Percentiles rank a stretch among this genome's conserved stretches.
phyloP scores from a whole-genome alignment of 805 yeast species.

The Barnettozyma siamensis region DNA sequence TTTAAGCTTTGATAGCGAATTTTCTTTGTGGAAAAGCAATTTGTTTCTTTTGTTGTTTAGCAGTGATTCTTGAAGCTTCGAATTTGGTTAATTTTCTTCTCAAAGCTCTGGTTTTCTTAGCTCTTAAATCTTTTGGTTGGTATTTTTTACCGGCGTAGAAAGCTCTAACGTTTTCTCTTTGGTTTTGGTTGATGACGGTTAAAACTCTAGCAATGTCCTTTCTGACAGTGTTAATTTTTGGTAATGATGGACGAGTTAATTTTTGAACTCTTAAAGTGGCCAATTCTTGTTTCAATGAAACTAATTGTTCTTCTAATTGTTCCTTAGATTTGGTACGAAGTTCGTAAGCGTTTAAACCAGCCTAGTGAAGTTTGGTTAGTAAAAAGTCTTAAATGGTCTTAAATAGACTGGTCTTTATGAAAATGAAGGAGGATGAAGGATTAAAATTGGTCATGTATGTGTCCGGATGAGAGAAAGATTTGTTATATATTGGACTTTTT shows the following conservation, averaged over 20 bases:
- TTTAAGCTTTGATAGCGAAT: conserved; percentile 97
- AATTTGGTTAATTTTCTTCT: conserved; percentile 91
- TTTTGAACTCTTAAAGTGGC: conserved; percentile 95
- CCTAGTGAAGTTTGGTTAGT: conserved; percentile 38
- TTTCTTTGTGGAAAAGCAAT: conserved; percentile 98
- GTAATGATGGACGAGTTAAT: conserved; percentile 85
- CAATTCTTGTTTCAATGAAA: conserved; percentile 94
- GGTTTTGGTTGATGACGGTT: conserved; percentile 94
- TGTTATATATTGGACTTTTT: too few relatives aligned
- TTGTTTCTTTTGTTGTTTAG: conserved; percentile 85
- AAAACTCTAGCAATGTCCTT: conserved; percentile 98
- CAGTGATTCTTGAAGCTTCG: conserved; percentile 80
- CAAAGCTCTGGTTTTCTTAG: conserved; percentile 99
- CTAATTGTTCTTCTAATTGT: conserved; percentile 89
- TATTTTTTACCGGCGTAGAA: conserved; percentile 93
- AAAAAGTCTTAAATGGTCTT: not conserved
- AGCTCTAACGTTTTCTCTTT: conserved; percentile 91
- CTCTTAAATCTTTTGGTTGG: conserved; percentile 98
- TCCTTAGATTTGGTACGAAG: conserved; percentile 96
- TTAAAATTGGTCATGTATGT: too few relatives aligned
- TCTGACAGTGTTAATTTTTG: conserved; percentile 96
- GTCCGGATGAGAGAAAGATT: too few relatives aligned
- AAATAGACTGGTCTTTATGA: not conserved
- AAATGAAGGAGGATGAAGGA: not conserved
- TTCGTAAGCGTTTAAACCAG: conserved; percentile 93